Evolutionary conservation across 345 rosid species (phyloP), one percentile per base, ranked within the genome.

Genomic region (Noccaea caerulescens): DNA sequence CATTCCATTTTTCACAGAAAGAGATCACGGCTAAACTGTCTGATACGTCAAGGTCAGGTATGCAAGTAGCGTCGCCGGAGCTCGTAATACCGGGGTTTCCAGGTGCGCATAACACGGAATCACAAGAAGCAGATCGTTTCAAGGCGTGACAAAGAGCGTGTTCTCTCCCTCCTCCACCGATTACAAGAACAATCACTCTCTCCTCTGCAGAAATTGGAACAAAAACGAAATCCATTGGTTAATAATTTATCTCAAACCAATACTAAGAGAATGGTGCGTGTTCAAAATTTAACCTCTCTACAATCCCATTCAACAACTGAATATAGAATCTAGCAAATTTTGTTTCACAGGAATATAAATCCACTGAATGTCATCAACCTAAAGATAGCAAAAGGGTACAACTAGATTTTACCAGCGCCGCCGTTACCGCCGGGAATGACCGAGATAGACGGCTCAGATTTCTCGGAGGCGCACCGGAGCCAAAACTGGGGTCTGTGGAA

Each of bases 161-260:
- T 47, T 93, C 98, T 81, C 97, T 86, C 16, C 97, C 98, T 70
- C 98, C 97, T 73, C 96, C 97, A 55, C 98, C 98, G 58, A 93
- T 86, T 55, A 93, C 97, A n/a, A 90, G 82, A 63, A 88, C 97
- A 61, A 71, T 80, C 68, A 84, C 88, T 66, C 84, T 80, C 77
- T 85, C 90, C 49, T 68, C 86, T 81, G 83, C 82, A 79, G 51
- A 56, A 50, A 41, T 10, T n/a, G 42, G 8, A 44, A 64, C 61
- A 4, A 52, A 16, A 38, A 16, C 4, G 32, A 32, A 4, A 46
- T 13, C 5, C 10, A 8, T 9, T 7, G 43, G 4, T 12, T 13
- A 52, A 20, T n/a, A 51, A 41, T n/a, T 6, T 13, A 11, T 60
- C 43, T 58, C 18, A 58, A 44, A 57, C 37, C 34, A 45, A 33